Base-by-base conservation (phyloP, 257 asterid genomes). In the Solanum microdontum region DNA sequence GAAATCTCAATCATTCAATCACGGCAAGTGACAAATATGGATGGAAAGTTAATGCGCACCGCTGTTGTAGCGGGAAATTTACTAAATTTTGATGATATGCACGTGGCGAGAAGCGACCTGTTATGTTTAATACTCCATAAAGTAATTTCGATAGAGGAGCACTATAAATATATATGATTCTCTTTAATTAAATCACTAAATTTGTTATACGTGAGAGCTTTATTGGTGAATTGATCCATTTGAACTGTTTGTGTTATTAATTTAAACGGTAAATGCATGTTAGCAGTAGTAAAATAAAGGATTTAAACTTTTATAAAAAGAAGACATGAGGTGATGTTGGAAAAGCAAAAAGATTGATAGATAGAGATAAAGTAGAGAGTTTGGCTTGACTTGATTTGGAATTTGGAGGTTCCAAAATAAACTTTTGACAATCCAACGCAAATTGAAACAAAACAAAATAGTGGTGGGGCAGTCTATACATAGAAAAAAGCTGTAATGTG, bases 241-340 rank as follows among this genome's bases (percentile, higher is more conserved):
- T 82, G 17, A 48, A 80, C 32, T 8, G 4, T 28, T 1, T 48
- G 1, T 45, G 68, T 43, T 4, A 32, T 30, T 11, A 9, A 66
- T 33, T 88, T 87, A 36, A 77, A 66, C 84, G 66, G 88, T 51
- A 51, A 51, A 51, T 17, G 62, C 62, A 51, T 51, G 62, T 51
- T 51, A 51, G n/a, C 62, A 51, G 24, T 55, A 55, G 64, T 55
- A 55, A 55, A 55, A 55, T 19, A 55, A 19, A 55, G n/a, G 11
- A 55, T 55, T 17, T 43, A 2, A 80, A 15, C 68, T 45, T 80
- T 45, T 9, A 8, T 48, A 5, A 28, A 80, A 23, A 39, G 68
- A 23, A 82, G 84, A 33, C 86, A 66, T 21, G 89, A 90, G 83
- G 88, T 55, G 92, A 89, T 84, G 87, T 88, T 89, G 93, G 76